Conservation (phyloP, 495 filamentous ascomycete genomes). For the Thozetella sp. region DNA sequence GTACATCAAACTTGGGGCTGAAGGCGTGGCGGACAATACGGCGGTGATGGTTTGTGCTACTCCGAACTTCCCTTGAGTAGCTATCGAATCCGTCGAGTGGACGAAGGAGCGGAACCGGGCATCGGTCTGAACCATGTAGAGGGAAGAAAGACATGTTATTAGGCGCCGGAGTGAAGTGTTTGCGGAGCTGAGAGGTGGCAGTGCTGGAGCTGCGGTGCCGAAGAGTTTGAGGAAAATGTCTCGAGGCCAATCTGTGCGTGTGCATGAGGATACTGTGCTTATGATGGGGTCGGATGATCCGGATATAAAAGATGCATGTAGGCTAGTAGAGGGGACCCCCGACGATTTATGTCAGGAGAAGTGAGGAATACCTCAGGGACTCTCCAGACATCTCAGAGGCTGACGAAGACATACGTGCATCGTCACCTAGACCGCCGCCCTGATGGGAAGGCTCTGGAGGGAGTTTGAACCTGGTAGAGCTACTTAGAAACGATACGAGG, state of each 20-base stretch:
- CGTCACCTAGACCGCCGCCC: no score
- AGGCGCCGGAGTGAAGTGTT: constrained; percentile 10
- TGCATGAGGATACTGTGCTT: no score
- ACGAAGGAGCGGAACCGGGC: constrained; percentile 71
- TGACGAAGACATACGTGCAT: neutral
- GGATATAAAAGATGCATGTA: constrained; percentile 14
- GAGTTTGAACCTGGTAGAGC: neutral
- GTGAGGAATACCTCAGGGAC: no score
- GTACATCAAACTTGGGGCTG: constrained; percentile 30
- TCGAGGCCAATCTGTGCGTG: constrained; percentile 14
- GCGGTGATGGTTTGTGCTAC: constrained; percentile 18
- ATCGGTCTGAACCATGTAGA: constrained; percentile 45
- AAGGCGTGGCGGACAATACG: constrained; percentile 20
- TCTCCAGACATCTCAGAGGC: neutral
- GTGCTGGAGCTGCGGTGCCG: constrained; percentile 2
- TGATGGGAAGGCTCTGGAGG: neutral
- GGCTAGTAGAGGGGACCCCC: constrained; percentile 1
- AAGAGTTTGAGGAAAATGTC: constrained; percentile 12
- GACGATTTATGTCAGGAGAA: constrained; percentile 6
- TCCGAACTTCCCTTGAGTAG: constrained; percentile 38
- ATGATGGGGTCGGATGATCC: constrained; percentile 21
- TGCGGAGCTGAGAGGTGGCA: neutral
- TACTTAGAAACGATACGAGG: neutral
- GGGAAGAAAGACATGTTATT: constrained; percentile 70
- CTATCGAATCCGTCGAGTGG: constrained; percentile 76